Conservation (phyloP, 352 stramenopile genomes). For the Globisporangium barbulae region DNA sequence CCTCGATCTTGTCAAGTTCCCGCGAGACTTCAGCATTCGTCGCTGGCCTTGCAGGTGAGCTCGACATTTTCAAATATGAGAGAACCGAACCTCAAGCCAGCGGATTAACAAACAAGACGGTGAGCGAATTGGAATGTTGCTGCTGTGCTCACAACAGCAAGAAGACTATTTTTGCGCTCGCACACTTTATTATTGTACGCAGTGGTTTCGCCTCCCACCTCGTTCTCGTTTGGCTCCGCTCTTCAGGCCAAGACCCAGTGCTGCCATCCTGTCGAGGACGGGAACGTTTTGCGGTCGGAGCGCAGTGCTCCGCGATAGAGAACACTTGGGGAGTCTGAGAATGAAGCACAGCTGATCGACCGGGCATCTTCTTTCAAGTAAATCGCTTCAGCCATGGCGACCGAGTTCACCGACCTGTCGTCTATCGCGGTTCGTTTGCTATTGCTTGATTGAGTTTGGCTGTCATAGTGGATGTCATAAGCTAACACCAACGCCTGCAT, state of each 20-base stretch:
- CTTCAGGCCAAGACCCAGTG: not conserved
- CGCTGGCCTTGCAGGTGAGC: not conserved
- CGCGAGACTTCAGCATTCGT: not conserved
- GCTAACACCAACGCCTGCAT: not conserved
- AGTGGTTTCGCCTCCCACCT: slow-evolving; percentile 1
- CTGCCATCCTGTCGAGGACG: not conserved
- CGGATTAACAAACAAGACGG: not conserved
- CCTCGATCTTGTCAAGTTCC: not conserved
- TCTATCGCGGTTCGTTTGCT: slow-evolving; percentile 24
- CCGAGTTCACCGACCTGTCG: slow-evolving; percentile 60
- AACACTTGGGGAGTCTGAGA: not conserved
- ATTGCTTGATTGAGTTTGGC: not conserved
- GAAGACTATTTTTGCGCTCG: slow-evolving; percentile 3
- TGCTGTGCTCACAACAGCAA: not conserved
- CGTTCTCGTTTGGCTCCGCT: not conserved
- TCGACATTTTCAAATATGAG: not conserved
- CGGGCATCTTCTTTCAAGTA: not conserved
- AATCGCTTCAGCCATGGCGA: slow-evolving; percentile 24
- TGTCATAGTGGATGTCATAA: not conserved
- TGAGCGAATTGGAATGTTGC: not conserved
- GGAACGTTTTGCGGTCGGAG: not conserved
- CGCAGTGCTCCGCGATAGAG: not conserved
- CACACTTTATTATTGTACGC: not conserved
- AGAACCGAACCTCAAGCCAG: not conserved
- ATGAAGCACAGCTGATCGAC: slow-evolving; percentile 9